phyloP scores from a whole-genome alignment of 257 asterid species.

The Penstemon barbatus region DNA sequence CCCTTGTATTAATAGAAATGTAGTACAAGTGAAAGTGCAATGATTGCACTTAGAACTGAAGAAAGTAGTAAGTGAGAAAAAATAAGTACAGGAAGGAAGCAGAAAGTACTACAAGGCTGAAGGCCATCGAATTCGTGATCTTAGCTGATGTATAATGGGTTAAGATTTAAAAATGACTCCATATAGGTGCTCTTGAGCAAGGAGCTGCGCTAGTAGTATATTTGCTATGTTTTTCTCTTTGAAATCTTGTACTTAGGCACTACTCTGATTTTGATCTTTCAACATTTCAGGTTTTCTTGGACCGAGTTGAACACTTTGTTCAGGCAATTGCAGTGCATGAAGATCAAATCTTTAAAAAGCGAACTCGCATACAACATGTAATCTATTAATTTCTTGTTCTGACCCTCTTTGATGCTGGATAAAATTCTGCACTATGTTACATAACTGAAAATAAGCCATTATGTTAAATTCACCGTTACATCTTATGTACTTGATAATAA shows the following conservation, averaged over 20 bases:
- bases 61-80: too few relatives aligned
- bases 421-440: slow-evolving; percentile 11
- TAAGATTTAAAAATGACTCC: slow-evolving; percentile 18
- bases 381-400: slow-evolving; percentile 15
- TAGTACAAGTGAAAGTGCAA: too few relatives aligned
- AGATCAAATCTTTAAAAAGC: slow-evolving; percentile 84
- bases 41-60: too few relatives aligned
- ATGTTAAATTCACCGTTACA: slow-evolving; percentile 22
- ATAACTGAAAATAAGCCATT: slow-evolving; percentile 15
- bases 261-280: slow-evolving; percentile 24
- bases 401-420: slow-evolving; percentile 19
- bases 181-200: slow-evolving; percentile 15
- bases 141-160: slow-evolving; percentile 9
- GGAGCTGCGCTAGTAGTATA: neutral
- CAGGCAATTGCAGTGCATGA: slow-evolving; percentile 84
- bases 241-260: neutral
- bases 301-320: slow-evolving; percentile 84
- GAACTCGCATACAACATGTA: slow-evolving; percentile 88
- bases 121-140: neutral
- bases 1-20: too few relatives aligned
- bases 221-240: slow-evolving; percentile 9
- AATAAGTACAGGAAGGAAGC: too few relatives aligned
- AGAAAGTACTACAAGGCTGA: too few relatives aligned
- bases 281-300: slow-evolving; percentile 66
- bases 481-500: slow-evolving; percentile 12